These are phyloP conservation scores for Aschersonia sp. DNA, from an alignment of 2,329 filamentous ascomycete species.

Conservation along the genomic window DNA sequence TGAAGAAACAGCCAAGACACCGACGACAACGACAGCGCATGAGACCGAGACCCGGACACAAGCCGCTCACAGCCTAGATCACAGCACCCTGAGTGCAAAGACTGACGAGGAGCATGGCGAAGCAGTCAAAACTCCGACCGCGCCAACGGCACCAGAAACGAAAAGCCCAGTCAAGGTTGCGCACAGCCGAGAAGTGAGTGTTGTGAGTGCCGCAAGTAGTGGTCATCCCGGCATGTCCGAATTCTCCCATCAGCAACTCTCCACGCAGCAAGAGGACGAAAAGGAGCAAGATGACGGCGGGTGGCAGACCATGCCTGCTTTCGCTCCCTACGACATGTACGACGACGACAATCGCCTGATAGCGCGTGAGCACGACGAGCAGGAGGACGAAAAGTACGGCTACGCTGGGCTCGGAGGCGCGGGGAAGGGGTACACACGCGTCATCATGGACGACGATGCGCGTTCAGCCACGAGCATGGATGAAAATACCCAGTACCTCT, in stretches of 20 bases:
- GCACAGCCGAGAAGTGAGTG: slow-evolving; percentile 23
- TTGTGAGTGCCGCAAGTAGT: slow-evolving; percentile 17
- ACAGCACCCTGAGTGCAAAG: slow-evolving; percentile 19
- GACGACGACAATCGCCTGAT: slow-evolving; percentile 84
- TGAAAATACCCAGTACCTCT: slow-evolving; percentile 91
- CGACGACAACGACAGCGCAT: not conserved
- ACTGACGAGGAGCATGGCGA: too few species aligned
- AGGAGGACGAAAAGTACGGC: slow-evolving; percentile 49
- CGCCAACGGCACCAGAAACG: not conserved
- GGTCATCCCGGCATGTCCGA: slow-evolving; percentile 41
- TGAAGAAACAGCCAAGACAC: not conserved
- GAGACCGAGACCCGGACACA: slow-evolving; percentile 2
- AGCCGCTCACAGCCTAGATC: slow-evolving; percentile 19
- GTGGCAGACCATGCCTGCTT: slow-evolving; percentile 92
- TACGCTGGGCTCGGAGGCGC: slow-evolving; percentile 75
- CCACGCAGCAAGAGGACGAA: slow-evolving; percentile 39
- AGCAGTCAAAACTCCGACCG: not conserved
- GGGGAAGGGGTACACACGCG: slow-evolving; percentile 86
- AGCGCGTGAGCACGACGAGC: slow-evolving; percentile 63
- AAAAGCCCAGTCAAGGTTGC: slow-evolving; percentile 4
- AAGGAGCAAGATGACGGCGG: slow-evolving; percentile 45
- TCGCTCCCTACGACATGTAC: slow-evolving; percentile 87
- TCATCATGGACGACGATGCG: slow-evolving; percentile 89
- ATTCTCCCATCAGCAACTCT: slow-evolving; percentile 78
- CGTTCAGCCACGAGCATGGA: slow-evolving; percentile 93